Conservation (phyloP, 2,329 filamentous ascomycete genomes). For the Arthrobotrys conoides region DNA sequence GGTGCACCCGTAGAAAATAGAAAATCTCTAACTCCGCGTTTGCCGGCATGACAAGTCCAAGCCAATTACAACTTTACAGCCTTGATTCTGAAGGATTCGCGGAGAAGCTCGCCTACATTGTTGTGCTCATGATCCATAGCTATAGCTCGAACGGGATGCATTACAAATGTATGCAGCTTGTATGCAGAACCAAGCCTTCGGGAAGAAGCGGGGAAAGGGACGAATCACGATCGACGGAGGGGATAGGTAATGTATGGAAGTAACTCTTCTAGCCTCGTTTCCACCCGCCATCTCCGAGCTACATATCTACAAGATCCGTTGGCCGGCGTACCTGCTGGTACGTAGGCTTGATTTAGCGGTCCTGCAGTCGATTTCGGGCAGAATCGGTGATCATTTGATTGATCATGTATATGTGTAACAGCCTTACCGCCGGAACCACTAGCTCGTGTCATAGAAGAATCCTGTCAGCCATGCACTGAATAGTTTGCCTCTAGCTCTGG, state of each 20-base stretch:
- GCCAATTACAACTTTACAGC: not conserved
- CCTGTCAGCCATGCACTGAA: conserved; percentile 28
- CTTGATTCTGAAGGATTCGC: not conserved
- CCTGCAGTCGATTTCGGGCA: conserved; percentile 2
- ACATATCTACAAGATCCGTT: conserved; percentile 2
- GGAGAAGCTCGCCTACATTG: not conserved
- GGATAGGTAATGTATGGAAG: not conserved
- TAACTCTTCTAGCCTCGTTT: conserved; percentile 14
- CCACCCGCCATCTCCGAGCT: not conserved
- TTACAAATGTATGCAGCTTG: not conserved
- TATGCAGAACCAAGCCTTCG: not conserved
- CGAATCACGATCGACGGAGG: conserved; percentile 11
- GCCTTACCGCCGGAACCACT: conserved; percentile 19
- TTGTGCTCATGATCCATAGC: not conserved
- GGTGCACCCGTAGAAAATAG: too few relatives aligned
- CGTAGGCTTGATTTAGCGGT: conserved; percentile 4
- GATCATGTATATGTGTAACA: conserved; percentile 15
- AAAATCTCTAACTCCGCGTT: conserved; percentile 8
- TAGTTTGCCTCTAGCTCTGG: conserved; percentile 12
- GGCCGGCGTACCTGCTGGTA: not conserved
- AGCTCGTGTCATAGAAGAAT: conserved; percentile 9
- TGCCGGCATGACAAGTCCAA: conserved; percentile 15
- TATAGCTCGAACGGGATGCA: not conserved
- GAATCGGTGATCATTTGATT: conserved; percentile 1
- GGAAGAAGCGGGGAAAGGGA: conserved; percentile 2